Base-by-base conservation (phyloP, 192 early-diverging fungal genomes). In the Coemansia sp. region DNA sequence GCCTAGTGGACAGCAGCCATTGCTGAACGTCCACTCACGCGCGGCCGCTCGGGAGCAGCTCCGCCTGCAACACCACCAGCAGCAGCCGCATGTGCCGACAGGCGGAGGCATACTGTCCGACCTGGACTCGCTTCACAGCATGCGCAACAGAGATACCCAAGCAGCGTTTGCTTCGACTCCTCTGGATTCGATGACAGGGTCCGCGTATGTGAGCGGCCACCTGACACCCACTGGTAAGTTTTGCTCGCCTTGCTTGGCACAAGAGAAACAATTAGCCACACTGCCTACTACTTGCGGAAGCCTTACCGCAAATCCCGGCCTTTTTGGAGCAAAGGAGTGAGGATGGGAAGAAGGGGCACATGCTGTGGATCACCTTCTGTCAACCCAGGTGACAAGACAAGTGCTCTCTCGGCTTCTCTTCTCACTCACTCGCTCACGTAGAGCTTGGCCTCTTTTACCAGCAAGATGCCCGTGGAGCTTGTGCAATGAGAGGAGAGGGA, bases 121-220 rank as follows among this genome's bases (percentile, higher is more conserved):
- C 59, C 60, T 79, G 40, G 61, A 58, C 62, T 21, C 56, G 11
- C 77, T 74, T 10, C 68, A 63, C 23, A 56, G 20, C 23, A 65
- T 74, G 57, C 63, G 66, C 8, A 67, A 21, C 64, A 66, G 53
- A 26, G 72, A 71, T 26, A 64, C 71, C 9, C 71, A 65, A 58
- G 31, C 72, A 0, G 60, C 67, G 23, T 79, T 79, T 68, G 68
- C 43, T 2, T 36, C 77, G 7, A 70, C 71, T 8, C 76, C 76
- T 10, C 60, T 66, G 20, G 71, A 79, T 38, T 74, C 77, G 23
- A 43, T 74, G 31, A 35, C 71, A 37, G 67, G 66, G 11, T 79
- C 77, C 18, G 72, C 63, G 63, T 79, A 74, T 37, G 77, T 74
- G 38, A 79, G 77, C 65, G 77, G 77, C n/a, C 77, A 79, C 62